phyloP scores from a whole-genome alignment of 169 alveolate genomes.

The Cryptosporidium andersoni region DNA sequence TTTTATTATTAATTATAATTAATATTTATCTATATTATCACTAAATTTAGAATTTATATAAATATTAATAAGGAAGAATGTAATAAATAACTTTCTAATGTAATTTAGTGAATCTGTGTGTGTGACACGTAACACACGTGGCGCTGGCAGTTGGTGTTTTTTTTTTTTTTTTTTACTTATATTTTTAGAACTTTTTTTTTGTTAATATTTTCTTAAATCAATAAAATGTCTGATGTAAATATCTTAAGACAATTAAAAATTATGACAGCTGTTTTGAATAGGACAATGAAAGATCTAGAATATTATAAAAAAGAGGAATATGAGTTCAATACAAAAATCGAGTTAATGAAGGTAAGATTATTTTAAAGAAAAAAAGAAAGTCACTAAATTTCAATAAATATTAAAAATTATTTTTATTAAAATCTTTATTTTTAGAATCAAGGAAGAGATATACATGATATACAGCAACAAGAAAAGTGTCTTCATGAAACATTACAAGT shows the following conservation, averaged over 20 bases:
- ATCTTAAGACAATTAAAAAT: constrained; percentile 24
- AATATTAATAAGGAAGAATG: too few species aligned
- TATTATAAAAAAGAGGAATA: constrained; percentile 52
- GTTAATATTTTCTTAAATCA: neutral
- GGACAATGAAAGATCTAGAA: constrained; percentile 60
- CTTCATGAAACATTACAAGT: constrained; percentile 60
- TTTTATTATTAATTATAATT: too few species aligned
- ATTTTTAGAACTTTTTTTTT: neutral
- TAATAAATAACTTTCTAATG: too few species aligned
- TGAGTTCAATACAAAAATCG: constrained; percentile 46
- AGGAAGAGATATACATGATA: constrained; percentile 51
- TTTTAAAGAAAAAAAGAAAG: neutral
- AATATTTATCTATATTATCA: too few species aligned
- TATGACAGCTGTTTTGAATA: constrained; percentile 33
- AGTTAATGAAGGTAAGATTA: constrained; percentile 55
- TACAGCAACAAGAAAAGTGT: constrained; percentile 69
- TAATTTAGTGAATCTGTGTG: too few species aligned
- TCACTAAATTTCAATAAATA: neutral
- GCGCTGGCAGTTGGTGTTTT: too few species aligned
- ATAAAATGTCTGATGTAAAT: constrained; percentile 33
- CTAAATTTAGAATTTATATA: too few species aligned
- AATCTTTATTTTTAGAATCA: constrained; percentile 21
- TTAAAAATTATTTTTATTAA: neutral
- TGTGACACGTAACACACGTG: too few species aligned
- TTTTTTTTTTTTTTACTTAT: neutral